Evolutionary conservation across 257 asterid species (phyloP).

Genomic region (Solanum megistacrolobum): DNA sequence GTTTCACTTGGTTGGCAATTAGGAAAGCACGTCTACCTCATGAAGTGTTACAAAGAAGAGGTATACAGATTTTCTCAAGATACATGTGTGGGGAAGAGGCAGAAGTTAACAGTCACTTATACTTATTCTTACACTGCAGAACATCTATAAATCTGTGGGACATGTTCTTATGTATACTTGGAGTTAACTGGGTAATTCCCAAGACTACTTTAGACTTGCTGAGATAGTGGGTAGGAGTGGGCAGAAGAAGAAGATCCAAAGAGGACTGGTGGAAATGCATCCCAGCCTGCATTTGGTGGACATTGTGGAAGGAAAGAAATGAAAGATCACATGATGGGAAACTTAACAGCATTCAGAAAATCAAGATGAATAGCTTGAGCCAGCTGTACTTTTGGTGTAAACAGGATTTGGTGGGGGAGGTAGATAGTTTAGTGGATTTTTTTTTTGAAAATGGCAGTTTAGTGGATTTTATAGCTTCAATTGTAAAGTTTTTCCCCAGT

Average conservation of each 20-base stretch:
- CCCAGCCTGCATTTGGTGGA: not conserved
- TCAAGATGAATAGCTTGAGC: no score
- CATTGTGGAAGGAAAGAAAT: no score
- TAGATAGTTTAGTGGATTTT: no score
- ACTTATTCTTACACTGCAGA: not conserved
- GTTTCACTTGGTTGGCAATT: not conserved
- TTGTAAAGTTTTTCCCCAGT: no score
- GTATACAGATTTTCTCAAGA: not conserved
- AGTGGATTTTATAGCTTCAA: no score
- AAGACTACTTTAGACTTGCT: not conserved
- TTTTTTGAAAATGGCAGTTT: no score
- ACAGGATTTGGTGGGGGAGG: no score
- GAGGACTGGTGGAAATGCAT: not conserved
- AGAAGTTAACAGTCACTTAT: not conserved
- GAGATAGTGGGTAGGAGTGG: not conserved
- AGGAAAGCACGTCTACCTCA: not conserved
- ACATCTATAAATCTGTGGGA: not conserved
- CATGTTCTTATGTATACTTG: not conserved
- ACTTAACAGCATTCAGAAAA: no score
- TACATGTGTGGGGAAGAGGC: not conserved
- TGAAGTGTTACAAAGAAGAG: not conserved
- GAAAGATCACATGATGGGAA: no score
- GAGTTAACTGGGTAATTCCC: not conserved
- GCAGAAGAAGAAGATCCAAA: not conserved
- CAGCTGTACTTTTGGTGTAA: no score